Evolutionary conservation across 441 rosid species (phyloP).

Genomic region (Syzygium syzygioides): DNA sequence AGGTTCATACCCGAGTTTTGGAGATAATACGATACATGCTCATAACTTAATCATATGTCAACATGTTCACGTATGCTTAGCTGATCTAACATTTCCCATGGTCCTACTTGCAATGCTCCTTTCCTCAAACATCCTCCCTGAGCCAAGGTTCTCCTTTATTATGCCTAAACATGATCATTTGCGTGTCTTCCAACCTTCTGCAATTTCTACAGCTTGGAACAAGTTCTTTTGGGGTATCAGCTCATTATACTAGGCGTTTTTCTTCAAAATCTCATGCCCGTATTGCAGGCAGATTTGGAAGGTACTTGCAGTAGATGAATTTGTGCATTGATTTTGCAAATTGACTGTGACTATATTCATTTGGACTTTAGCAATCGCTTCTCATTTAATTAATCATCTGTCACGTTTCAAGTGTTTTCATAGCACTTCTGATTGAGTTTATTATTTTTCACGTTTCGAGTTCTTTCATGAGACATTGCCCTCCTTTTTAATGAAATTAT

Average conservation of each 20-base stretch:
- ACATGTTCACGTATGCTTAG: not conserved
- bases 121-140: not conserved
- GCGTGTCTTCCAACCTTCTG: not conserved
- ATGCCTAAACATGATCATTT: not conserved
- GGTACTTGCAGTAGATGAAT: slow-evolving; percentile 30
- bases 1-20: not conserved
- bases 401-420: not conserved
- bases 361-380: not conserved
- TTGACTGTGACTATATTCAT: not conserved
- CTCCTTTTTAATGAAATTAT: not conserved
- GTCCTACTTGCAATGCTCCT: not conserved
- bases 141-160: not conserved
- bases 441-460: not conserved
- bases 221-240: slow-evolving; percentile 70
- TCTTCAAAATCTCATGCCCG: slow-evolving; percentile 88
- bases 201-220: slow-evolving; percentile 52
- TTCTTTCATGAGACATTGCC: not conserved
- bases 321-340: not conserved
- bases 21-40: not conserved
- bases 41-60: not conserved
- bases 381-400: not conserved
- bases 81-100: not conserved
- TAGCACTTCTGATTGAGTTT: not conserved
- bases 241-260: slow-evolving; percentile 60
- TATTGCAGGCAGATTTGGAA: slow-evolving; percentile 70